Base-by-base conservation (phyloP, 176 grass and related monocot genomes). In the Carex pumila region DNA sequence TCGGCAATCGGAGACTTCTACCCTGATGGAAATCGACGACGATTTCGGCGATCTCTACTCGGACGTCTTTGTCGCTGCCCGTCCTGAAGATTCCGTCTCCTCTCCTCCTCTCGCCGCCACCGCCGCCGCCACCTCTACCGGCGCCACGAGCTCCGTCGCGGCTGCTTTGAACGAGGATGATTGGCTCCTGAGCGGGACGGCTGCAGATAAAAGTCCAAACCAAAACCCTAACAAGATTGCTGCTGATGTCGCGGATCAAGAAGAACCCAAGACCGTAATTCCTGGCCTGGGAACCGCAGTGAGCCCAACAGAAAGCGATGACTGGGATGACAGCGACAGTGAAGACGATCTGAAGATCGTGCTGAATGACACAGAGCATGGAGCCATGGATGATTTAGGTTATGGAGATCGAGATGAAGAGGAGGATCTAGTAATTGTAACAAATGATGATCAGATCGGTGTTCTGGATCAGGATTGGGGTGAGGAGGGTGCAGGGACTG, bases 41-140 rank as follows among this genome's bases (percentile, higher is more conserved):
- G 96, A 95, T 67, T 99, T 99, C 86, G 96, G 96, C 55, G 96
- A 95, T 84, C 96, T 99, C 75, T 99, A 99, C 85, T 91, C 96
- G 17, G 93, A 99, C 47, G 89, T 95, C 61, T 65, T 89, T 65
- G 22, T 84, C 22, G 81, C 89, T 5, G 10, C 49, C 45, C 66
- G 21, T 29, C 63, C 57, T 4, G 13, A 59, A 34, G 18, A 13
- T 53, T 11, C 30, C 17, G 15, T 7, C 6, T 34, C 17, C 45
- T 65, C 58, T 83, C 37, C 25, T 61, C 31, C 83, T 50, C 47
- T 25, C 34, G 32, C n/a, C 3, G 29, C 18, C 11, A 57, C 49
- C 7, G 32, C 86, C 84, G 76, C 86, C 89, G 75, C 81, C 88
- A 90, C 62, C 54, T 69, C 80, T 14, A 60, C 66, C n/a, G 58